Base-by-base conservation (phyloP, 2,329 filamentous ascomycete species). In the Talaromyces sp. region DNA sequence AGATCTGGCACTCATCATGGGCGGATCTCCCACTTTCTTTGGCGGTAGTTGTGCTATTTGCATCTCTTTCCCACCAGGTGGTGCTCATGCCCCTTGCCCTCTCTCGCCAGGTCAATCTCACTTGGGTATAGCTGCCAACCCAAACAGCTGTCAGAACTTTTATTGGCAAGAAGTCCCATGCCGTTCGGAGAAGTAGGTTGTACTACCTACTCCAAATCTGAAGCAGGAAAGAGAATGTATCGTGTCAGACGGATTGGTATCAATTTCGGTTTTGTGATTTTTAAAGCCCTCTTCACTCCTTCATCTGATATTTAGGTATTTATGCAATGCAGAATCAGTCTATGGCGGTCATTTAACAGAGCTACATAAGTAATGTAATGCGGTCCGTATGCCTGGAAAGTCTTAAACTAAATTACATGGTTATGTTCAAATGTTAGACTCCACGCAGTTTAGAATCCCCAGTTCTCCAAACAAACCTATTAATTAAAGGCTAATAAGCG, bases 51-150 rank as follows among this genome's bases (percentile, higher is more conserved):
- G 63, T 60, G 63, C 63, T 11, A 60, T 64, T 35, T 64, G 62
- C 24, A 64, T 64, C 14, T 43, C 10, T 16, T 64, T 64, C 45
- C 63, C 63, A 2, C 63, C 63, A 1, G 63, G 63, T 54, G 63
- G 63, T 60, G 63, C 63, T 60, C 63, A 64, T 45, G 57, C 63
- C 37, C 63, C 63, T 39, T 64, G 63, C 13, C 63, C 63, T 45
- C 63, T 64, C 22, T 8, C 35, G 8, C 63, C 63, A 8, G 63
- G 63, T 2, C 63, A 64, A 22, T 64, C 63, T 60, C 63, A 64
- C 27, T 56, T 64, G 56, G 63, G 63, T 9, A 16, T 64, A 43
- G 63, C 63, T 33, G 4, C 43, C n/a, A 64, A 64, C 35, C 63
- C 61, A 27, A 63, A 63, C 39, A 63, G 61, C 19, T 63, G 61